Evolutionary conservation across 116 monocot species (phyloP), one percentile per base, ranked within the genome.

Genomic region (Cymodocea nodosa): DNA sequence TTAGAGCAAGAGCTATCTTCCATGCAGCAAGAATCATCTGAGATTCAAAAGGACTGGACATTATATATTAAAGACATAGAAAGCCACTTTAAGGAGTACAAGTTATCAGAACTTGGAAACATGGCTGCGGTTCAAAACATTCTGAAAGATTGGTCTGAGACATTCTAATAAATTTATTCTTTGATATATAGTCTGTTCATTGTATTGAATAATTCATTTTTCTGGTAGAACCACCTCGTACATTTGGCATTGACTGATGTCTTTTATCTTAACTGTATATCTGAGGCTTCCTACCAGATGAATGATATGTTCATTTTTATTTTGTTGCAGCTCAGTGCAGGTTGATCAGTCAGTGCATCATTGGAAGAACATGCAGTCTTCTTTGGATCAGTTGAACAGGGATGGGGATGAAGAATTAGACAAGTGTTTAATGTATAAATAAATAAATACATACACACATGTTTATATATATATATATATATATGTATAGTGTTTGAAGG

Each of bases 271-370:
- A 44, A 44, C 7, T 8, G 44, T 44, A 44, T 10, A 10, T 44
- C 8, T 1, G 44, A 44, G 44, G 44, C 12, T 44, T 8, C 44
- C 1, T 44, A 12, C 44, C 0, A 9, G 24, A 22, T 58, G 17
- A 50, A 8, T 16, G 4, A 23, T 52, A 24, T 11, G 0, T 50
- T 2, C 35, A 9, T 65, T 57, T 50, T 9, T 51, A 55, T 68
- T 37, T 77, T 56, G 0, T 59, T 24, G 60, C 79, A 90, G 90
- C 63, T 84, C 76, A 16, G 44, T 77, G 60, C 77, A 74, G 62
- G 79, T 78, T 23, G 73, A 23, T 12, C 60, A 66, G 23, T 86
- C 90, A 69, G 52, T 52, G 30, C 77, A 67, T 37, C 81, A 83
- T 13, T 81, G 66, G 79, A 63, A 65, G 58, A 77, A 68, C 62